Evolutionary conservation across 345 rosid genomes (phyloP), one percentile per base, ranked within the genome.

Genomic region (Eucalyptus pauciflora): DNA sequence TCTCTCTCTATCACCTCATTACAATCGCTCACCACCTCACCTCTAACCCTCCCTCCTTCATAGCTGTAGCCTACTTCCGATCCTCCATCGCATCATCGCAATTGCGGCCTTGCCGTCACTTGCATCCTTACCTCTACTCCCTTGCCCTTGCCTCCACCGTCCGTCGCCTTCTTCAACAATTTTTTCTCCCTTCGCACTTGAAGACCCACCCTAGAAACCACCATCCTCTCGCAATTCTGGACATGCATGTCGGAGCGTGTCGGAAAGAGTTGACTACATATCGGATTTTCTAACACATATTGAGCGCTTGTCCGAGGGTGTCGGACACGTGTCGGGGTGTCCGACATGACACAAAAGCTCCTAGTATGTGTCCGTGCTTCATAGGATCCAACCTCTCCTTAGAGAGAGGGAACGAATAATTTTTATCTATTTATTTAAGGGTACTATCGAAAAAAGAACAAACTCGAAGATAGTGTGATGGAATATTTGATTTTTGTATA

Each of bases 241-340:
- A 52, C 5, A 52, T 0, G 0, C 58, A 52, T 3, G 58, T 20
- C 10, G 2, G 2, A 52, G 24, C 2, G 5, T 52, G 24, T 52
- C 0, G 10, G 0, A 52, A 20, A 18, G 0, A 52, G 25, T 52
- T 52, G 2, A 52, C 58, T 0, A 0, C 2, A 0, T 52, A 5
- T 52, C 1, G 0, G 0, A 52, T 20, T 52, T 52, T 52, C 2
- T 0, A 0, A 52, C 24, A 52, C 1, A 1, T 52, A 10, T 20
- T 1, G 1, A 52, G 0, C 2, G 1, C 0, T 1, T 1, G 10
- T 52, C 0, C 5, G 1, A 52, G 2, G 1, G 0, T 18, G 5
- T 52, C 2, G 0, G 0, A 52, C 1, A 52, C 4, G 0, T 52
- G 56, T 52, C 0, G 0, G 0, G 0, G 0, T 18, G 2, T 52